Evolutionary conservation across 2,329 filamentous ascomycete species (phyloP), one percentile per base, ranked within the genome.

Genomic region (Neopestalotiopsis sp.): DNA sequence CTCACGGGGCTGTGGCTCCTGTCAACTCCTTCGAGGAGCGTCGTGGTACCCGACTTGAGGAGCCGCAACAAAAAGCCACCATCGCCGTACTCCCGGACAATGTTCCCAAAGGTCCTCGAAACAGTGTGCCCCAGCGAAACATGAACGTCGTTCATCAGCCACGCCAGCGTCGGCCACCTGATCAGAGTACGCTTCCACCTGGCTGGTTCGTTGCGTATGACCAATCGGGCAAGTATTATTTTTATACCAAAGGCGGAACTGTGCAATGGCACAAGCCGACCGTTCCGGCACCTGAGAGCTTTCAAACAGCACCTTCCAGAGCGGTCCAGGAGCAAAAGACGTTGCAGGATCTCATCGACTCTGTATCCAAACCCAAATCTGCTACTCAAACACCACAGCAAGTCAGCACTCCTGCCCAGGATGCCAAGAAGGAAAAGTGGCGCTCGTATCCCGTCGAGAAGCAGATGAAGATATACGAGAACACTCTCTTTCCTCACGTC

Each of bases 381-480:
- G 80, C 88, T 2, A 88, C 90, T 0, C 88, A 89, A 14, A 94
- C 92, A 0, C 91, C 92, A 1, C 88, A 90, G 70, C 85, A 89
- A 12, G 83, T 84, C 3, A 87, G 82, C 66, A 84, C 87, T 1
- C 85, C 87, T 5, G 81, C 83, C 4, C 85, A 86, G 61, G 88
- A 91, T 79, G 85, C 85, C 5, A 91, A 88, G 74, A 86, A 87
- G 74, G 91, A 94, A 62, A 93, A 91, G 77, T 94, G 92, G 92
- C 87, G 89, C 67, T 87, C 86, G 69, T 79, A 91, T 40, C 85
- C 91, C 1, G 79, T 90, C 73, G 95, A 98, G 73, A 98, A 98
- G 81, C 94, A 96, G 81, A 97, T 94, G 88, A 97, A 94, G 83
- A 86, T 97, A 2, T 98, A 98, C 76, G 95, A 98, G 80, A 95